Conservation (phyloP, 345 rosid species). For the Erucastrum elatum region DNA sequence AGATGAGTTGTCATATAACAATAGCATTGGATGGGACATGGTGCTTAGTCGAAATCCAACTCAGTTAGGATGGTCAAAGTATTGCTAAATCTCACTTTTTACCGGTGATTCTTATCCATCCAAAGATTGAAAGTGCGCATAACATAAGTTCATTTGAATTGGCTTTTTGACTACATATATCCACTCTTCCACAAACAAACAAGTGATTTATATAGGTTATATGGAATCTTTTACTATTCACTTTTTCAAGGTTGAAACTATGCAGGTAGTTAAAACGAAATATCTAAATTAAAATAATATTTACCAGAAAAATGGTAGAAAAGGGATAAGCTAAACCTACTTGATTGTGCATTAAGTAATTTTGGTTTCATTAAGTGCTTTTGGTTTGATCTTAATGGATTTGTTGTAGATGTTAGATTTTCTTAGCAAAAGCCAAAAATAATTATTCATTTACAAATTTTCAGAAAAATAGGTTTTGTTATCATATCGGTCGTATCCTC, state of each 20-base stretch:
- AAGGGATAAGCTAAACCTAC: neutral
- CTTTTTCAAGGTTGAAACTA: neutral
- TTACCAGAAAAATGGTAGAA: neutral
- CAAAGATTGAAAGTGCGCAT: conserved; percentile 40
- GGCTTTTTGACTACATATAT: conserved; percentile 40
- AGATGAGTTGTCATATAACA: conserved; percentile 27
- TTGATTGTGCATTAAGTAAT: too few species aligned
- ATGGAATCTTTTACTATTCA: conserved; percentile 14
- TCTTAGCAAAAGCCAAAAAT: neutral
- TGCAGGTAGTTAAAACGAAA: neutral
- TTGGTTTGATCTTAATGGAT: neutral
- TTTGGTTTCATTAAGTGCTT: neutral
- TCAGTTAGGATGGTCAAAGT: conserved; percentile 34
- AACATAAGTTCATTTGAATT: conserved; percentile 29
- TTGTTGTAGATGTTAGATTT: neutral
- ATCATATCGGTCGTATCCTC: neutral
- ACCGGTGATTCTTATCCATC: conserved; percentile 37
- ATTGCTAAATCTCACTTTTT: conserved; percentile 30
- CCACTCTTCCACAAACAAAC: conserved; percentile 35
- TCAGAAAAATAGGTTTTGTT: neutral
- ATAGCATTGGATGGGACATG: conserved; percentile 28
- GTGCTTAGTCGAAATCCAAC: conserved; percentile 33
- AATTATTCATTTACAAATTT: neutral
- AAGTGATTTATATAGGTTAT: neutral
- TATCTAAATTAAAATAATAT: neutral